Evolutionary conservation across 768 basidiomycete genomes (phyloP).

Genomic region (Trametopsis cervina): DNA sequence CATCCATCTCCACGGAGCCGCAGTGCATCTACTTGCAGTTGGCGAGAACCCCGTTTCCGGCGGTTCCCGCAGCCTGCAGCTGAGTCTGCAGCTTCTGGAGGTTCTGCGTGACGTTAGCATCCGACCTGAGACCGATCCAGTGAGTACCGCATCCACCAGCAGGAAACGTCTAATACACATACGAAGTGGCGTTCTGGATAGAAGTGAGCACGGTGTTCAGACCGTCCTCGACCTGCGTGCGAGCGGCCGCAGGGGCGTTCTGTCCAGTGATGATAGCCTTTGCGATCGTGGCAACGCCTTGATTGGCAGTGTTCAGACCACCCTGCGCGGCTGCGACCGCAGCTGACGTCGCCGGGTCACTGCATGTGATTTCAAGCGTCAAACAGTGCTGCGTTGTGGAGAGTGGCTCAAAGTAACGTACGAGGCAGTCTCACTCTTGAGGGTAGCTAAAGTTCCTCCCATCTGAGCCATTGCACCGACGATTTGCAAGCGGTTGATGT

Average conservation of each 20-base stretch:
- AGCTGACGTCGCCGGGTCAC: slow-evolving; percentile 3
- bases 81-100: background rate
- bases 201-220: slow-evolving; percentile 5
- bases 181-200: slow-evolving; percentile 7
- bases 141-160: background rate
- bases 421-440: slow-evolving; percentile 16
- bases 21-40: slow-evolving; percentile 4
- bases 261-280: slow-evolving; percentile 19
- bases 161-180: background rate
- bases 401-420: background rate
- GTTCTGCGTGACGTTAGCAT: slow-evolving; percentile 1
- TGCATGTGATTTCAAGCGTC: background rate
- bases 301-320: slow-evolving; percentile 11
- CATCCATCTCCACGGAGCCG: too few species aligned
- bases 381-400: background rate
- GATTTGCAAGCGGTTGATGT: slow-evolving; percentile 23
- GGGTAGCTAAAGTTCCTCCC: slow-evolving; percentile 8
- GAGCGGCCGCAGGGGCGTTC: slow-evolving; percentile 18
- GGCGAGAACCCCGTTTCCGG: slow-evolving; percentile 7
- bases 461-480: slow-evolving; percentile 17
- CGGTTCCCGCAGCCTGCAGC: background rate
- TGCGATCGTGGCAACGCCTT: slow-evolving; percentile 17
- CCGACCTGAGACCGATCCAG: background rate
- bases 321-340: background rate
- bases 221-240: slow-evolving; percentile 16